phyloP scores from a whole-genome alignment of 495 filamentous ascomycete genomes.

The Aspergillus biplanus region DNA sequence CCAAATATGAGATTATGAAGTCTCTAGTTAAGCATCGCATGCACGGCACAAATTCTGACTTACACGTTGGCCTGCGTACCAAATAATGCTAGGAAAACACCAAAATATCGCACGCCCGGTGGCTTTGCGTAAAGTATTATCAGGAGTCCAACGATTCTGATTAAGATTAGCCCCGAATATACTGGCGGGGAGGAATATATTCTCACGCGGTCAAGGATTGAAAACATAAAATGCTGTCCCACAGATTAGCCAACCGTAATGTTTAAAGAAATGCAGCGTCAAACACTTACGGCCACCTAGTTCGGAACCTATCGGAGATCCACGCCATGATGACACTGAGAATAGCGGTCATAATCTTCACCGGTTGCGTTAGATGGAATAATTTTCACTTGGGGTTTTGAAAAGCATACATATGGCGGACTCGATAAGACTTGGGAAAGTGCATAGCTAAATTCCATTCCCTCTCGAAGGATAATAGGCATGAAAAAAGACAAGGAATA shows the following conservation, averaged over 20 bases:
- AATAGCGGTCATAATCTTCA: neutral
- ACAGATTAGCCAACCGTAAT: neutral
- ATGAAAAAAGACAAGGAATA: conserved; percentile 6
- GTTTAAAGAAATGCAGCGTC: neutral
- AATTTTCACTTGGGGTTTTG: no score
- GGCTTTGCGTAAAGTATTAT: neutral
- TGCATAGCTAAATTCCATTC: neutral
- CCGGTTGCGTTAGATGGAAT: no score
- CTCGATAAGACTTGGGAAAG: neutral
- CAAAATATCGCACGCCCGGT: neutral
- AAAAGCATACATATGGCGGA: neutral
- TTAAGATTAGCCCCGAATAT: neutral
- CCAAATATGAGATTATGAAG: neutral
- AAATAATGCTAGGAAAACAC: neutral
- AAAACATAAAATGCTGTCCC: neutral
- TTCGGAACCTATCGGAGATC: conserved; percentile 3
- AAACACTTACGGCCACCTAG: neutral
- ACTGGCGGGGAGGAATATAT: neutral
- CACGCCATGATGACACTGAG: neutral
- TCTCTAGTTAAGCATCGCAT: neutral
- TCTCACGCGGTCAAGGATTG: neutral
- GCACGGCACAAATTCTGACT: neutral
- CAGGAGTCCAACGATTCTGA: conserved; percentile 1
- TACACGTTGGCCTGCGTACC: conserved; percentile 6
- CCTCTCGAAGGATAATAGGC: neutral